These are phyloP conservation scores for Breviolum minutum DNA, from an alignment of 73 alveolate species.

Conservation along the genomic window DNA sequence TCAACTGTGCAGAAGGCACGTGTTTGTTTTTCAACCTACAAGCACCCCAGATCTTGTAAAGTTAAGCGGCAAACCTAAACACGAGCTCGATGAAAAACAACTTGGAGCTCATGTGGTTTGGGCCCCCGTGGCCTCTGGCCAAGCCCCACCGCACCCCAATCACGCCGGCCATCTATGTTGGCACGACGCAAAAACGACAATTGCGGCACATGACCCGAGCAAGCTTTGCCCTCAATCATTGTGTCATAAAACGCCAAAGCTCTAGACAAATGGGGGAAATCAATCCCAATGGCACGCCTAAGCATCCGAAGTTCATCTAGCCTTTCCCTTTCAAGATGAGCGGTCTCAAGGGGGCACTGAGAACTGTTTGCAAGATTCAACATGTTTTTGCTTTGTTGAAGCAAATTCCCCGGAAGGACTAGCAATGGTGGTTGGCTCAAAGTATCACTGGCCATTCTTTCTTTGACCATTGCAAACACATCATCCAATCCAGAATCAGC, in stretches of 20 bases:
- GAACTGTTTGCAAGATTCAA: neutral
- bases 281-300: neutral
- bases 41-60: neutral
- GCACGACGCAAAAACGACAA: neutral
- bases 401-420: neutral
- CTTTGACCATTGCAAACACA: neutral
- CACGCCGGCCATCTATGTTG: neutral
- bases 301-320: neutral
- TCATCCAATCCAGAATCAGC: neutral
- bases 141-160: conserved; percentile 18
- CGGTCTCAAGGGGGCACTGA: neutral
- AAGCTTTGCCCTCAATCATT: neutral
- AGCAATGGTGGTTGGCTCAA: neutral
- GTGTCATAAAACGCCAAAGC: neutral
- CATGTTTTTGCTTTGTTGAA: neutral
- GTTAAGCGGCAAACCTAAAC: neutral
- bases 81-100: conserved; percentile 16
- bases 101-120: conserved; percentile 34
- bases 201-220: neutral
- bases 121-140: conserved; percentile 23
- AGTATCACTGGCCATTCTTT: neutral
- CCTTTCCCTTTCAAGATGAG: neutral
- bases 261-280: neutral
- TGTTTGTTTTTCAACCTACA: neutral
- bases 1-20: neutral